phyloP scores from a whole-genome alignment of 805 yeast species.

The Saccharomycopsis amapae region DNA sequence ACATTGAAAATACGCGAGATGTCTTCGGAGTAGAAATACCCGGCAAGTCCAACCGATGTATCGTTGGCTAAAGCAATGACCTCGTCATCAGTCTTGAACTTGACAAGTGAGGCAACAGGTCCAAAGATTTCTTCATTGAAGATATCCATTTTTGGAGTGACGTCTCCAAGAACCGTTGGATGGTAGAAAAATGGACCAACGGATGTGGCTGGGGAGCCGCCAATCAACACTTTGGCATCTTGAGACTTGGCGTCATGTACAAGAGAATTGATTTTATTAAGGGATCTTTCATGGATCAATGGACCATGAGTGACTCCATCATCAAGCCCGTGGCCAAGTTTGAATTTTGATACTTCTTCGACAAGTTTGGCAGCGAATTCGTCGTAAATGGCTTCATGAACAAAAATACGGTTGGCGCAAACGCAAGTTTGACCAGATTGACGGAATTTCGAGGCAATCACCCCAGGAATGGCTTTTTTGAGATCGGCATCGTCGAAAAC shows the following conservation, averaged over 20 bases:
- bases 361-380: constrained; percentile 46
- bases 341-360: constrained; percentile 37
- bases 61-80: constrained; percentile 56
- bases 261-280: constrained; percentile 53
- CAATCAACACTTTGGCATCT: constrained; percentile 58
- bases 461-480: constrained; percentile 58
- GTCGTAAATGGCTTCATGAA: constrained; percentile 60
- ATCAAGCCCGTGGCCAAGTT: constrained; percentile 57
- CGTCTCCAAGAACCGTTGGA: constrained; percentile 60
- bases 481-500: constrained; percentile 69
- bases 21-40: constrained; percentile 60
- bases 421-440: constrained; percentile 80
- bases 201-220: constrained; percentile 49
- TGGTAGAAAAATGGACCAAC: constrained; percentile 61
- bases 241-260: constrained; percentile 57
- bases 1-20: constrained; percentile 48
- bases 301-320: constrained; percentile 69
- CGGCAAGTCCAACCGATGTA: constrained; percentile 69
- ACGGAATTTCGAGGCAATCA: constrained; percentile 62
- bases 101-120: constrained; percentile 66
- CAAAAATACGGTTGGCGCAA: constrained; percentile 65
- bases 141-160: constrained; percentile 48
- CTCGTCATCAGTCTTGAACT: constrained; percentile 57
- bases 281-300: constrained; percentile 54
- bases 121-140: constrained; percentile 75